Evolutionary conservation across 495 filamentous ascomycete genomes (phyloP).

Genomic region (Aspergillus taichungensis): DNA sequence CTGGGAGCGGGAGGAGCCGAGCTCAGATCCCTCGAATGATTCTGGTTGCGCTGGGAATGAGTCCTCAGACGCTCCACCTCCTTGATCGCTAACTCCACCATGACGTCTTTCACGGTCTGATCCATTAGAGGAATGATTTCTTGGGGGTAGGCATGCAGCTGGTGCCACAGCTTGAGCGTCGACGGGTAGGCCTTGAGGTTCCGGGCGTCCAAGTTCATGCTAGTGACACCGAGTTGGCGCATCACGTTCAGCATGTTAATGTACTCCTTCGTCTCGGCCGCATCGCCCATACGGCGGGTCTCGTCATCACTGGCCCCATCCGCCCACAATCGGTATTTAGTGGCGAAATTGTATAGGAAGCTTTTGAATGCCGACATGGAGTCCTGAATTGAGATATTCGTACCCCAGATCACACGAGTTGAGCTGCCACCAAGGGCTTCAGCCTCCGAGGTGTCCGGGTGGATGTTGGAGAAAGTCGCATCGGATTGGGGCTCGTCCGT

Average conservation of each 20-base stretch:
- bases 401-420: constrained; percentile 89
- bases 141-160: constrained; percentile 82
- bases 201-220: constrained; percentile 77
- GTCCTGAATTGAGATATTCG: constrained; percentile 88
- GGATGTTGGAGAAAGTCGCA: constrained; percentile 79
- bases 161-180: constrained; percentile 90
- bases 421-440: constrained; percentile 74
- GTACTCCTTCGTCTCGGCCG: constrained; percentile 63
- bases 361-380: constrained; percentile 80
- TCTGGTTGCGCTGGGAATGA: constrained; percentile 42
- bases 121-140: constrained; percentile 98
- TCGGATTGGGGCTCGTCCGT: constrained; percentile 54
- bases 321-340: constrained; percentile 85
- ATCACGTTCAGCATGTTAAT: constrained; percentile 82
- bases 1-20: constrained; percentile 68
- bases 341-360: constrained; percentile 81
- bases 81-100: constrained; percentile 80
- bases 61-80: constrained; percentile 64
- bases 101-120: constrained; percentile 81
- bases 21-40: constrained; percentile 43
- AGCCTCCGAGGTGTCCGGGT: constrained; percentile 85
- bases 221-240: constrained; percentile 71
- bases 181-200: constrained; percentile 91
- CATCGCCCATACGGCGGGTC: constrained; percentile 51
- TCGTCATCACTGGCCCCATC: constrained; percentile 74